Percentiles rank a stretch among this genome's conserved stretches.
Evolutionary conservation across 2,329 filamentous ascomycete genomes (phyloP).

Genomic region (Tolypocladium ophioglossoides): DNA sequence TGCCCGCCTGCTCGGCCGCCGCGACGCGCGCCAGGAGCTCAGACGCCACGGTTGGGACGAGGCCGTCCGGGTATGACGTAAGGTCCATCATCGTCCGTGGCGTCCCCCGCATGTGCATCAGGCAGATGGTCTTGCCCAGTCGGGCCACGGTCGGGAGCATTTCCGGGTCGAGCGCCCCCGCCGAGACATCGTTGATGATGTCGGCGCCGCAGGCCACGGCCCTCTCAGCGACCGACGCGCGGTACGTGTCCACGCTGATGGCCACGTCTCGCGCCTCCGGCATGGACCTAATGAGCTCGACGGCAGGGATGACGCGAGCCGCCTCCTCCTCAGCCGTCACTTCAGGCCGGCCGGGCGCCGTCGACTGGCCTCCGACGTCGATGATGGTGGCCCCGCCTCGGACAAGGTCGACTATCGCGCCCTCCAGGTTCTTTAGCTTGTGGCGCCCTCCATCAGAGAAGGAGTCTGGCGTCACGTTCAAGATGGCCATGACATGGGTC

Average conservation of each 20-base stretch:
- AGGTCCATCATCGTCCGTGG: slow-evolving; percentile 69
- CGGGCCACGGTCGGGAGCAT: slow-evolving; percentile 77
- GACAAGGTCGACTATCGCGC: slow-evolving; percentile 53
- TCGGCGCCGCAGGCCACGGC: slow-evolving; percentile 73
- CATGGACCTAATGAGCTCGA: slow-evolving; percentile 59
- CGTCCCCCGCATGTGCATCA: slow-evolving; percentile 92
- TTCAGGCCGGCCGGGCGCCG: slow-evolving; percentile 62
- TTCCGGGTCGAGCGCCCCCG: slow-evolving; percentile 62
- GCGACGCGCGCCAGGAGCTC: slow-evolving; percentile 63
- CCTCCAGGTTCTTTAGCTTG: slow-evolving; percentile 39
- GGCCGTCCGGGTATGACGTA: slow-evolving; percentile 56
- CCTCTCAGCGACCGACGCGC: slow-evolving; percentile 67
- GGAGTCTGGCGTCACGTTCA: slow-evolving; percentile 92
- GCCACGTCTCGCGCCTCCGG: slow-evolving; percentile 53
- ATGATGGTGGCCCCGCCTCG: slow-evolving; percentile 68
- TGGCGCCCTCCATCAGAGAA: slow-evolving; percentile 84
- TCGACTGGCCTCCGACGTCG: slow-evolving; percentile 90
- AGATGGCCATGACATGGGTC: slow-evolving; percentile 84
- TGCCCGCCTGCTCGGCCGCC: slow-evolving; percentile 68
- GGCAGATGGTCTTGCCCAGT: slow-evolving; percentile 65
- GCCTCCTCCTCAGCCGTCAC: slow-evolving; percentile 66
- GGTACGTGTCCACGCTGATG: slow-evolving; percentile 89
- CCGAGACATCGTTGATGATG: slow-evolving; percentile 91
- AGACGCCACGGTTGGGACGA: slow-evolving; percentile 52
- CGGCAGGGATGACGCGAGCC: slow-evolving; percentile 66